Conservation (phyloP, 352 stramenopile species). For the Halophytophthora batemanensis region DNA sequence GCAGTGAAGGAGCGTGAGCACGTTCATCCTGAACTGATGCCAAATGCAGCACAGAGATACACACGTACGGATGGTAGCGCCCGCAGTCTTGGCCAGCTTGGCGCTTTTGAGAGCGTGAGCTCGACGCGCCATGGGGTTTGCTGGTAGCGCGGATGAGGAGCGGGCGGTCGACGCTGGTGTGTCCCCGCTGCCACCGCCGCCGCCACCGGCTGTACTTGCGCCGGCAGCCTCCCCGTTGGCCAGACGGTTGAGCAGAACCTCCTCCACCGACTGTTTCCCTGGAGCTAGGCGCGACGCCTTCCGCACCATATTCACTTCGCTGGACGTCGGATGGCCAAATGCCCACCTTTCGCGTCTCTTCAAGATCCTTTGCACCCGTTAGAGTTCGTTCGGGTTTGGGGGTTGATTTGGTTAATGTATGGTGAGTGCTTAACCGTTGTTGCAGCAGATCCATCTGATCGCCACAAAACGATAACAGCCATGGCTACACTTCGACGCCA, state of each 20-base stretch:
- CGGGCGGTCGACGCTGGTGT: background rate
- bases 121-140: constrained; percentile 1
- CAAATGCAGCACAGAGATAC: background rate
- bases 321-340: too few species aligned
- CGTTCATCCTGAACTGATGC: background rate
- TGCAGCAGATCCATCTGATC: too few species aligned
- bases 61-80: constrained; percentile 4
- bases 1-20: too few species aligned
- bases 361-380: constrained; percentile 1
- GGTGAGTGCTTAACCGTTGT: too few species aligned
- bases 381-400: background rate
- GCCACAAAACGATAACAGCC: too few species aligned
- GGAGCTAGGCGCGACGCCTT: constrained; percentile 53
- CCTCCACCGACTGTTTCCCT: constrained; percentile 58
- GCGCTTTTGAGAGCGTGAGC: constrained; percentile 6
- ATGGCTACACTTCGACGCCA: too few species aligned
- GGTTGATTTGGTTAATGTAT: too few species aligned
- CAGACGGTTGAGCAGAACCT: constrained; percentile 58
- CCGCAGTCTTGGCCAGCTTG: constrained; percentile 1
- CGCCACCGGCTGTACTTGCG: background rate
- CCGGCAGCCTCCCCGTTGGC: constrained; percentile 11
- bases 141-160: constrained; percentile 5
- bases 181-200: background rate
- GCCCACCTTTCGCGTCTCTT: constrained; percentile 9
- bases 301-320: constrained; percentile 41